Base-by-base conservation (phyloP, 2,329 filamentous ascomycete genomes). In the Blastomyces emzantsi region DNA sequence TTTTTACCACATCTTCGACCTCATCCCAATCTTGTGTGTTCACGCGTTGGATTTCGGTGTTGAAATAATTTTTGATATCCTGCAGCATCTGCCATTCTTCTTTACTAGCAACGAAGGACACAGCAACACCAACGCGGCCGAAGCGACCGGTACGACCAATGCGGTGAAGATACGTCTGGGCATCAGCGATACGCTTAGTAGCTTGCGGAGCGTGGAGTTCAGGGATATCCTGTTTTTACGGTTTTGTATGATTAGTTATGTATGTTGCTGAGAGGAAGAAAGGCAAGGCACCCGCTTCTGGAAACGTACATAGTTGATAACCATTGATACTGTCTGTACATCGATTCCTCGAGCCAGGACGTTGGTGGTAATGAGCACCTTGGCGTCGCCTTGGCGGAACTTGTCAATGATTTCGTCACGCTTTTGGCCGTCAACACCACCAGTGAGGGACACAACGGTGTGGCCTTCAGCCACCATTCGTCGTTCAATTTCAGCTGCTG, bases 341-440 rank as follows among this genome's bases (percentile, higher is more conserved):
- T 99, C 94, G 71, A 99, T 97, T 74, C 94, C 94, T 73, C 94
- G 92, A 9, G 94, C 90, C 64, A 99, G 84, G 47, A 99, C 92
- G 73, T 99, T 99, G 69, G 94, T 99, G 1, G 94, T 95, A 73
- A 99, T 97, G 66, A 99, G 87, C 9, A 99, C 94, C 80, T 99
- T 99, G 72, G 91, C 91, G 64, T 88, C 84, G 49, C 93, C 93
- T 55, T 80, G 84, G 64, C 94, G 87, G 84, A 99, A 99, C 64
- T 89, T 85, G 72, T 93, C 86, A 66, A 99, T 87, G 66, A 97
- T 85, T 0, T 83, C 79, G 71, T 99, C 94, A 77, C 94, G 89
- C 71, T 92, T 87, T 43, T 78, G 79, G 33, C 92, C 92, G 67
- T 97, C 92, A 66, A 93, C 87, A 49, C 88, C 92, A 73, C 92